Evolutionary conservation across 768 basidiomycete species (phyloP).

Genomic region (Mycena vulgaris): DNA sequence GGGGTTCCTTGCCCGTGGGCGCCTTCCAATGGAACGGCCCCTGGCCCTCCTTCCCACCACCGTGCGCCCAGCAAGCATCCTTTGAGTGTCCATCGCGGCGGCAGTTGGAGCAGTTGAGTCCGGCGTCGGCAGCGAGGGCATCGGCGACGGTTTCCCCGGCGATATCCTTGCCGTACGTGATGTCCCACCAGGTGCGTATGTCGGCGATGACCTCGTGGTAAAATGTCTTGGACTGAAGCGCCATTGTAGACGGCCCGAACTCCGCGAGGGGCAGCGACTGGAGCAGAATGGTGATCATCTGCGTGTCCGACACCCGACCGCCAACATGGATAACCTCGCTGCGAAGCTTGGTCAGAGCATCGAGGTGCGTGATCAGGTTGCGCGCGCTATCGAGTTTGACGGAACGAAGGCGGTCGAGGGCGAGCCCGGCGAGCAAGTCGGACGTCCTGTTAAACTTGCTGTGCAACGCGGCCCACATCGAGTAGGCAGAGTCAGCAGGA

Average conservation of each 20-base stretch:
- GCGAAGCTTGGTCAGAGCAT: constrained; percentile 1
- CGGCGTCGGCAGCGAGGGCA: not conserved
- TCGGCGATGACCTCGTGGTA: not conserved
- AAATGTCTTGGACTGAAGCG: not conserved
- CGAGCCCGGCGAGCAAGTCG: not conserved
- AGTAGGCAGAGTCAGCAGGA: not conserved
- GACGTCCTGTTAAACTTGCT: not conserved
- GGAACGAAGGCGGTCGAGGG: not conserved
- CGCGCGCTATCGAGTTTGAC: not conserved
- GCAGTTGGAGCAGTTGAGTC: constrained; percentile 39
- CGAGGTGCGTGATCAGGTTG: not conserved
- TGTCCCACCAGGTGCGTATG: not conserved
- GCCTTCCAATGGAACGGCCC: not conserved
- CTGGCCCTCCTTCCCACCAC: constrained; percentile 49
- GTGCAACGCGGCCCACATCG: constrained; percentile 12
- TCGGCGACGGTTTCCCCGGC: not conserved
- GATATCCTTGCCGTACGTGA: too few relatives aligned
- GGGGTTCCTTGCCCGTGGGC: not conserved
- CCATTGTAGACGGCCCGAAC: constrained; percentile 8
- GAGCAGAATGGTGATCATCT: constrained; percentile 13
- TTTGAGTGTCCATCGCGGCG: constrained; percentile 31
- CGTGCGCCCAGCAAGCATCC: constrained; percentile 43
- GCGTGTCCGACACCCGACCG: not conserved
- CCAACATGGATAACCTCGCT: not conserved
- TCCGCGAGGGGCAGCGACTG: constrained; percentile 8